phyloP scores from a whole-genome alignment of 495 filamentous ascomycete species.

The Penicillium paxilli region DNA sequence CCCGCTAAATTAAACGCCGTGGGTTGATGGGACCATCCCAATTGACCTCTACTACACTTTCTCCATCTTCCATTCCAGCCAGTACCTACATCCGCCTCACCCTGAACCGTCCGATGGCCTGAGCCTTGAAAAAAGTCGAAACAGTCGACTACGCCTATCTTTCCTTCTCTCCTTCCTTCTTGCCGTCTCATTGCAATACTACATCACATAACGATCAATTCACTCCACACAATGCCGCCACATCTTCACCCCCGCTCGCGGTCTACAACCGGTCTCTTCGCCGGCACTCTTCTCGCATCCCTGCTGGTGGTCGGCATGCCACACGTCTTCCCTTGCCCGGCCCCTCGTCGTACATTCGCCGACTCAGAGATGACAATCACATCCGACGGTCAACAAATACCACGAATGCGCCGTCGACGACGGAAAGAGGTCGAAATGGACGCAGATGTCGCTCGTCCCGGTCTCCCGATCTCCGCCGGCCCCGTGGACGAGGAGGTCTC shows the following conservation, averaged over 20 bases:
- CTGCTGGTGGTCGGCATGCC: slow-evolving; percentile 91
- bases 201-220: background rate
- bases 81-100: background rate
- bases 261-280: slow-evolving; percentile 89
- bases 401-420: slow-evolving; percentile 33
- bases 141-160: slow-evolving; percentile 12
- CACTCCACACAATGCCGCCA: slow-evolving; percentile 67
- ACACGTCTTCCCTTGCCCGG: slow-evolving; percentile 91
- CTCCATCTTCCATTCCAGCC: background rate
- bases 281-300: slow-evolving; percentile 84
- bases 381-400: slow-evolving; percentile 46
- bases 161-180: background rate
- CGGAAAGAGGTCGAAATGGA: slow-evolving; percentile 32
- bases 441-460: slow-evolving; percentile 16
- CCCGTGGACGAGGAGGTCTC: slow-evolving; percentile 43
- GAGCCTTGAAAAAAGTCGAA: slow-evolving; percentile 16
- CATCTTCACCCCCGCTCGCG: slow-evolving; percentile 91
- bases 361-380: slow-evolving; percentile 62
- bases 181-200: too few species aligned
- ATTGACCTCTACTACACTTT: slow-evolving; percentile 9
- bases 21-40: background rate
- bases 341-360: slow-evolving; percentile 70
- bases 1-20: slow-evolving; percentile 27
- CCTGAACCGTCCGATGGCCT: slow-evolving; percentile 21
- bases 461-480: slow-evolving; percentile 17